These are phyloP conservation scores for Globisporangium sylvaticum DNA, from an alignment of 352 stramenopile genomes.

Conservation along the genomic window DNA sequence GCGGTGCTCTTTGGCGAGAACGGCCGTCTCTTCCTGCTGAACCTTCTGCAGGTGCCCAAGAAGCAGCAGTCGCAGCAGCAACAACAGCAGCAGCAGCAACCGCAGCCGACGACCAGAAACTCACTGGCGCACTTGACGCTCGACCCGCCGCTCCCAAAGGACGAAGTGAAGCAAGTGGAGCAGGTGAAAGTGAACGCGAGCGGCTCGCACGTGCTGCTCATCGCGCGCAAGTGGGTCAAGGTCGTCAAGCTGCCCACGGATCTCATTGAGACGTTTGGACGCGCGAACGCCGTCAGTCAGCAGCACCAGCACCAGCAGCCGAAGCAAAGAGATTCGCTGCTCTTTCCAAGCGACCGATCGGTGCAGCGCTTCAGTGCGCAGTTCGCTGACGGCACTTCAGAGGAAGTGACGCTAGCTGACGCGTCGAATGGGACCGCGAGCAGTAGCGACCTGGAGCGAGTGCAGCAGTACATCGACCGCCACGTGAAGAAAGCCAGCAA, in stretches of 20 bases:
- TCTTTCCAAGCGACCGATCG: background rate
- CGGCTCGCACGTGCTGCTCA: slow-evolving; percentile 46
- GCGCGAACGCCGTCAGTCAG: slow-evolving; percentile 1
- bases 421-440: slow-evolving; percentile 7
- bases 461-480: slow-evolving; percentile 20
- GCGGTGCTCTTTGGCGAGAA: slow-evolving; percentile 43
- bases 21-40: slow-evolving; percentile 49
- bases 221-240: slow-evolving; percentile 59
- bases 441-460: slow-evolving; percentile 29
- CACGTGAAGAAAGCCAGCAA: slow-evolving; percentile 14
- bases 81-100: background rate
- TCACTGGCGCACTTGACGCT: slow-evolving; percentile 51
- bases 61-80: slow-evolving; percentile 14
- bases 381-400: slow-evolving; percentile 38
- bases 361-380: slow-evolving; percentile 39
- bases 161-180: slow-evolving; percentile 51
- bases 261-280: slow-evolving; percentile 10
- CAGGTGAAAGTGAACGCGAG: slow-evolving; percentile 56
- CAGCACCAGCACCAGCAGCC: background rate
- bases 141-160: slow-evolving; percentile 45
- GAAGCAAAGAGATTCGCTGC: background rate
- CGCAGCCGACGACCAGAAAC: background rate
- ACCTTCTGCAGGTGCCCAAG: slow-evolving; percentile 39
- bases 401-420: slow-evolving; percentile 22
- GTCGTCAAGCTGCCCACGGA: slow-evolving; percentile 42